These are phyloP conservation scores for Solanum gandarillasii DNA, from an alignment of 257 asterid genomes.

Conservation along the genomic window DNA sequence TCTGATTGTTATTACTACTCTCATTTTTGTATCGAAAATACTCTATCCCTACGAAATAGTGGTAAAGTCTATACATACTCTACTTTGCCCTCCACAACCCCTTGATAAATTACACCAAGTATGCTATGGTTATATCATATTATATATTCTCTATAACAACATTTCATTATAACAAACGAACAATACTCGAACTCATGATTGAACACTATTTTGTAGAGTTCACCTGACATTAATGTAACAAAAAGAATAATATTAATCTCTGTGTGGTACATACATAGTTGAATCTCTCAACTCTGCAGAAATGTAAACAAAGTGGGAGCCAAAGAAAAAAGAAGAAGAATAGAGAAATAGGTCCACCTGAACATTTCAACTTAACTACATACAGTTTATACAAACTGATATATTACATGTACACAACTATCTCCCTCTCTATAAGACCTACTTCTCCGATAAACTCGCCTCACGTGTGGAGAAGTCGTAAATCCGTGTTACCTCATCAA, in stretches of 20 bases:
- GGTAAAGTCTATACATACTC: background rate
- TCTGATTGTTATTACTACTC: too few species aligned
- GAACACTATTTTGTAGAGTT: background rate
- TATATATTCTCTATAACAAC: background rate
- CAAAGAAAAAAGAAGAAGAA: background rate
- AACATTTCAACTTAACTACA: background rate
- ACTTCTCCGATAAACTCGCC: background rate
- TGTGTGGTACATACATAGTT: background rate
- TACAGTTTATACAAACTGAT: background rate
- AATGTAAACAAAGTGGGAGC: background rate
- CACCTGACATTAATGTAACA: background rate
- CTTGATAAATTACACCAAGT: background rate
- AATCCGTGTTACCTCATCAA: background rate
- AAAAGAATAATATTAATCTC: background rate
- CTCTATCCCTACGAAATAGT: background rate
- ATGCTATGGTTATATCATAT: background rate
- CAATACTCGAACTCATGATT: background rate
- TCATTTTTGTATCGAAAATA: background rate
- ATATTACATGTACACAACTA: slow-evolving; percentile 5
- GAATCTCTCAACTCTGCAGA: background rate
- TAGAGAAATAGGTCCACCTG: background rate
- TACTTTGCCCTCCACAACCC: background rate
- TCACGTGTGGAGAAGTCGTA: background rate
- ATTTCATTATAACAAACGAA: background rate
- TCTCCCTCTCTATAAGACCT: background rate